Evolutionary conservation across 225 moss, liverwort and hornwort genomes (phyloP).

Genomic region (Marchantia polymorpha): DNA sequence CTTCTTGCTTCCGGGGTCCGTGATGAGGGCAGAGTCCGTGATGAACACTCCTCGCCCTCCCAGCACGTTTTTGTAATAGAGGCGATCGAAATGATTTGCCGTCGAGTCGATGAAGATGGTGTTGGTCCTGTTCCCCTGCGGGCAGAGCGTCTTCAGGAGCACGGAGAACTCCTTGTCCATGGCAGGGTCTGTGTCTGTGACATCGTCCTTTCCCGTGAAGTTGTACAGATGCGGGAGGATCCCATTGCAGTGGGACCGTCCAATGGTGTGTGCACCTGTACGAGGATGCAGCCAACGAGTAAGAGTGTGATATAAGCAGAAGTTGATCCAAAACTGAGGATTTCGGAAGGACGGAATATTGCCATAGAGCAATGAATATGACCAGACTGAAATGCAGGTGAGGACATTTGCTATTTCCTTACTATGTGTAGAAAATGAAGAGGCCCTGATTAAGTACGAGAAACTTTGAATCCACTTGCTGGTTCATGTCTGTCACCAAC

Average conservation of each 20-base stretch:
- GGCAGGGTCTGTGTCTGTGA: conserved; percentile 31
- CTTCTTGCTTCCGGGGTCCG: background rate
- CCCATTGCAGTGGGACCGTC: conserved; percentile 42
- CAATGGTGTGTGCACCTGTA: conserved; percentile 58
- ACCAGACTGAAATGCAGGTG: no score
- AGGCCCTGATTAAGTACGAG: no score
- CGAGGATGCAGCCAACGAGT: no score
- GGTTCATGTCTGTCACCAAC: no score
- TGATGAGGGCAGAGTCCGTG: conserved; percentile 28
- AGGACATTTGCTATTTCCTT: no score
- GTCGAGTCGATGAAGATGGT: conserved; percentile 27
- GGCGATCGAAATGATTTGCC: conserved; percentile 13
- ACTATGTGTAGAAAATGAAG: no score
- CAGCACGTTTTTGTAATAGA: conserved; percentile 30
- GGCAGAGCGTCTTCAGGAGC: conserved; percentile 44
- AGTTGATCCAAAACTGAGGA: no score
- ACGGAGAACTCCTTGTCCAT: conserved; percentile 41
- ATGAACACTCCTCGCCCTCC: conserved; percentile 22
- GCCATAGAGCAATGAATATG: no score
- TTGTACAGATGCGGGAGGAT: conserved; percentile 47
- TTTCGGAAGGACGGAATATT: no score
- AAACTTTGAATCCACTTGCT: no score
- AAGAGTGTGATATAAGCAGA: no score
- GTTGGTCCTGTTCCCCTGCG: conserved; percentile 24
- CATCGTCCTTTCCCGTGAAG: conserved; percentile 26